phyloP scores from a whole-genome alignment of 2,329 filamentous ascomycete genomes.

The Aspergillus transmontanensis region DNA sequence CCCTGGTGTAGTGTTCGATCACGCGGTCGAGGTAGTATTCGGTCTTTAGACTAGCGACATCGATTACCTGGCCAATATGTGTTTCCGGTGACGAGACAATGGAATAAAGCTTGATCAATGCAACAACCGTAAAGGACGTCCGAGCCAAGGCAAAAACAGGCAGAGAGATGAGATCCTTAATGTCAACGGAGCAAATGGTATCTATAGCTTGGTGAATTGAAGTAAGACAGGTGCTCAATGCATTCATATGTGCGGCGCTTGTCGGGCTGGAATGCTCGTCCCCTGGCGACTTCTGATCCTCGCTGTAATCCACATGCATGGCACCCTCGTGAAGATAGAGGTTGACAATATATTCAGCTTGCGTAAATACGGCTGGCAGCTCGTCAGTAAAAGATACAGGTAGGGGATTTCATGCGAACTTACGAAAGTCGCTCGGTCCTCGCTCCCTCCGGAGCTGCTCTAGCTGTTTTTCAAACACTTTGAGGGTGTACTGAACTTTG shows the following conservation, averaged over 20 bases:
- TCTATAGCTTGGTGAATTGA: constrained; percentile 69
- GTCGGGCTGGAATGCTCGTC: constrained; percentile 34
- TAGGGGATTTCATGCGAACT: constrained; percentile 32
- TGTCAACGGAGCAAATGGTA: constrained; percentile 64
- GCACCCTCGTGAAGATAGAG: constrained; percentile 77
- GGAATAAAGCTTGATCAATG: constrained; percentile 74
- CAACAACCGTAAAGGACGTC: constrained; percentile 70
- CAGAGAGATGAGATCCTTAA: constrained; percentile 61
- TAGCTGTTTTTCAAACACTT: constrained; percentile 66
- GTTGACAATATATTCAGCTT: constrained; percentile 67
- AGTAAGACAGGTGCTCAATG: constrained; percentile 66
- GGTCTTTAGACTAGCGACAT: constrained; percentile 66
- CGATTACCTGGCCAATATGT: constrained; percentile 70
- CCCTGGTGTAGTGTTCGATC: constrained; percentile 66
- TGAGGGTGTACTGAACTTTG: constrained; percentile 66
- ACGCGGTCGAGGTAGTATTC: constrained; percentile 70
- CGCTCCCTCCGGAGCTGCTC: constrained; percentile 62
- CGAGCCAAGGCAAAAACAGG: constrained; percentile 73
- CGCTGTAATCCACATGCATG: constrained; percentile 65
- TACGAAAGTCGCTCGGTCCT: constrained; percentile 58
- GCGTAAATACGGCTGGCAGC: constrained; percentile 58
- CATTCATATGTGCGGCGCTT: constrained; percentile 65
- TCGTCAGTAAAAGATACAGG: constrained; percentile 2
- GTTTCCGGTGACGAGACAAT: constrained; percentile 65
- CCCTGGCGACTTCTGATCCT: constrained; percentile 35